phyloP scores from a whole-genome alignment of 345 rosid species.

The Citrus inodora region DNA sequence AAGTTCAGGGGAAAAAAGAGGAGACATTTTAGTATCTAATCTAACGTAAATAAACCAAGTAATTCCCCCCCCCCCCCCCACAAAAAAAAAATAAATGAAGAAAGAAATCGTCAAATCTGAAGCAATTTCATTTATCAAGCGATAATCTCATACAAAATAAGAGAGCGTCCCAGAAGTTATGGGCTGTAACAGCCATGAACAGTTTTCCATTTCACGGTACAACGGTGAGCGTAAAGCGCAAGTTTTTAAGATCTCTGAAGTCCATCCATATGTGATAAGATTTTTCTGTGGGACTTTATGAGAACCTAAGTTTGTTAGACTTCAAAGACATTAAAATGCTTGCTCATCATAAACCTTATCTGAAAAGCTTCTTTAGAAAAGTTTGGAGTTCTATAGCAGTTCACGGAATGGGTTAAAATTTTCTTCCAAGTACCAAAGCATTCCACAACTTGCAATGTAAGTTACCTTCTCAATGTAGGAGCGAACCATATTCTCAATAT shows the following conservation, averaged over 20 bases:
- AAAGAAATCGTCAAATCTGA: background rate
- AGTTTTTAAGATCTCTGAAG: background rate
- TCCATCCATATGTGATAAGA: background rate
- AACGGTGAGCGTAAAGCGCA: background rate
- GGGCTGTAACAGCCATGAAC: background rate
- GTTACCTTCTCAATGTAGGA: slow-evolving; percentile 94
- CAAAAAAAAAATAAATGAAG: background rate
- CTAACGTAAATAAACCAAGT: background rate
- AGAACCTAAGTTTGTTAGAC: background rate
- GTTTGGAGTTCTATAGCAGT: background rate
- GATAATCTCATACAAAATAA: background rate
- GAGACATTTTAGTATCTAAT: slow-evolving; percentile 5
- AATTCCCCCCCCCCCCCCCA: background rate
- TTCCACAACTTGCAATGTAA: background rate
- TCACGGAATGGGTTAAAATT: background rate
- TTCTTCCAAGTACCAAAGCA: background rate
- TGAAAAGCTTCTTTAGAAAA: background rate
- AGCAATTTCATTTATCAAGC: background rate
- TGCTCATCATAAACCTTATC: background rate
- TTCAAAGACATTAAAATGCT: background rate
- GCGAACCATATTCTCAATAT: slow-evolving; percentile 98
- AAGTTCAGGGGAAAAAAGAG: slow-evolving; percentile 17
- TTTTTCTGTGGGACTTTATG: background rate
- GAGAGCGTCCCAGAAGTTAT: background rate
- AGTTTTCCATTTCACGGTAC: background rate